These are phyloP conservation scores for Corylus heterophylla DNA, from an alignment of 306 rosid genomes.

Conservation along the genomic window DNA sequence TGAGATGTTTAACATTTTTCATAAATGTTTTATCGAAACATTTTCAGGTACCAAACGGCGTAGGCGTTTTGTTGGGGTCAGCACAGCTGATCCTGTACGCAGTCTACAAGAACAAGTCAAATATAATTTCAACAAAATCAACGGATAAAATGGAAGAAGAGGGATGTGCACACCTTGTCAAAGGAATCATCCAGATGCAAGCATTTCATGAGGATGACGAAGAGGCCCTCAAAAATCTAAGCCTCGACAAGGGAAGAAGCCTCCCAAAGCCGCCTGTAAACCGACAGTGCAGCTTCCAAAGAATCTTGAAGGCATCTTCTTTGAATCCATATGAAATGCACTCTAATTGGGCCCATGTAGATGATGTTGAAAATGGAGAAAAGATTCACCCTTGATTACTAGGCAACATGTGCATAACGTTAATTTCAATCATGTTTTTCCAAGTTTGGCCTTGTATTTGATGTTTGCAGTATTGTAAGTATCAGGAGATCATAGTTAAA, in stretches of 20 bases:
- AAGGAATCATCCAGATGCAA: background rate
- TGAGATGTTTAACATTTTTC: too few species aligned
- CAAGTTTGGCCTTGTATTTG: too few species aligned
- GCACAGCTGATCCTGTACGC: slow-evolving; percentile 37
- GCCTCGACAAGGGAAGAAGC: slow-evolving; percentile 35
- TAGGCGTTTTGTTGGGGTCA: slow-evolving; percentile 44
- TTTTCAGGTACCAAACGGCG: slow-evolving; percentile 45
- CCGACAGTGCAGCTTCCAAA: slow-evolving; percentile 23
- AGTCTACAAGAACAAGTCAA: slow-evolving; percentile 34
- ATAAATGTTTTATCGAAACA: background rate
- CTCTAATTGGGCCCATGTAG: background rate
- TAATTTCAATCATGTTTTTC: too few species aligned
- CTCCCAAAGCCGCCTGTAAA: slow-evolving; percentile 37
- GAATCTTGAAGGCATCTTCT: slow-evolving; percentile 41
- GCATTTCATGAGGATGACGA: background rate
- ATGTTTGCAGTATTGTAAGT: too few species aligned
- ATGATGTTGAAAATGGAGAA: slow-evolving; percentile 8
- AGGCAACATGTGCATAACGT: too few species aligned
- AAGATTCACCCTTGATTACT: background rate
- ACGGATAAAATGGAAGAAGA: slow-evolving; percentile 16
- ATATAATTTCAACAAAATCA: slow-evolving; percentile 18
- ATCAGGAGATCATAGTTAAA: too few species aligned
- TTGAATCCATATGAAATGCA: slow-evolving; percentile 26
- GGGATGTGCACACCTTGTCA: slow-evolving; percentile 1
- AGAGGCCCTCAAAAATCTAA: slow-evolving; percentile 12